Evolutionary conservation across 2,329 filamentous ascomycete species (phyloP).

Genomic region (Grosmannia clavigera): DNA sequence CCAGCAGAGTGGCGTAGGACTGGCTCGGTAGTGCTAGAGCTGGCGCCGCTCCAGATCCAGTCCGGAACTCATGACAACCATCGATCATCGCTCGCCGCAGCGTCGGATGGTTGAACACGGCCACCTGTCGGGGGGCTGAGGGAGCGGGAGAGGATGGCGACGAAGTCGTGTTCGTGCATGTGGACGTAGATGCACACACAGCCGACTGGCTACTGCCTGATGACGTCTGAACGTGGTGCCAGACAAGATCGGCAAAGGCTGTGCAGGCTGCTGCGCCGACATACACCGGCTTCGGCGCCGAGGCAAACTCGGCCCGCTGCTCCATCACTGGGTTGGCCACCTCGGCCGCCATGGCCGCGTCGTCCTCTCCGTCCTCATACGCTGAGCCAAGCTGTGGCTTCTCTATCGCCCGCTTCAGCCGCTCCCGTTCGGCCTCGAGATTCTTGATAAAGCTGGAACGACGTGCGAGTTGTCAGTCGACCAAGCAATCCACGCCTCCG

Average conservation of each 20-base stretch:
- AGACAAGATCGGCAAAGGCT: neutral
- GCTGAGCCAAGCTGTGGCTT: neutral
- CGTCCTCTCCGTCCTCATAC: neutral
- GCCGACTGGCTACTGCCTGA: too few relatives aligned
- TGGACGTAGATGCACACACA: too few relatives aligned
- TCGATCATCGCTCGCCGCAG: neutral
- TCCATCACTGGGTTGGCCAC: neutral
- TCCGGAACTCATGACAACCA: neutral
- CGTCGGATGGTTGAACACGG: neutral
- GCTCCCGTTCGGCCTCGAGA: neutral
- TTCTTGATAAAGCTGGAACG: neutral
- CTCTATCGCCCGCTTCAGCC: neutral
- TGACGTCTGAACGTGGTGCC: neutral
- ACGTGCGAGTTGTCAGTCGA: too few relatives aligned
- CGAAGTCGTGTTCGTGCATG: too few relatives aligned
- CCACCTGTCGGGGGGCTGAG: neutral
- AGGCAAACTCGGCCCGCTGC: neutral
- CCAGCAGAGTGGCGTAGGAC: neutral
- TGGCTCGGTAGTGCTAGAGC: neutral
- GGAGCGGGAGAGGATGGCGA: neutral
- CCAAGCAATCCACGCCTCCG: neutral
- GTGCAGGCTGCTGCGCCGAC: conserved; percentile 1
- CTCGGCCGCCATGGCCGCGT: neutral
- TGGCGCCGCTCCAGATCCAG: neutral
- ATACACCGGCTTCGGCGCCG: neutral